These are phyloP conservation scores for Phytophthora podocarpi DNA, from an alignment of 352 stramenopile species.

Conservation along the genomic window DNA sequence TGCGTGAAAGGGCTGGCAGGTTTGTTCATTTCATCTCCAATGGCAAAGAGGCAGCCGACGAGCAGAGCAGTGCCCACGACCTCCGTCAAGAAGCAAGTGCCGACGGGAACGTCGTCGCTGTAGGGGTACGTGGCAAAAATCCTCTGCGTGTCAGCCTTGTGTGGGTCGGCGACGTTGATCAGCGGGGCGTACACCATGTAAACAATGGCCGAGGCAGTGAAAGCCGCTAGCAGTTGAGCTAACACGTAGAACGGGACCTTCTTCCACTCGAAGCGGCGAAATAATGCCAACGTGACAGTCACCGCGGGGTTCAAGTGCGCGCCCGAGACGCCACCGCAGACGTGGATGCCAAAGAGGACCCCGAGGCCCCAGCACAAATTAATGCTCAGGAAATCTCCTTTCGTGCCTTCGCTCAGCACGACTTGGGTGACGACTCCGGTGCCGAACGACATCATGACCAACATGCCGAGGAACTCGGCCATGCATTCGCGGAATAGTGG, in stretches of 20 bases:
- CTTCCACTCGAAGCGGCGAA: conserved; percentile 53
- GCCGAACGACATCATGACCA: conserved; percentile 73
- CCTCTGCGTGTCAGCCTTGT: conserved; percentile 39
- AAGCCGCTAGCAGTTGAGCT: conserved; percentile 47
- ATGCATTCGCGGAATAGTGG: conserved; percentile 57
- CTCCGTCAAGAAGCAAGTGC: conserved; percentile 61
- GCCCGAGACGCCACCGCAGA: conserved; percentile 54
- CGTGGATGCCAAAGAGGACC: conserved; percentile 74
- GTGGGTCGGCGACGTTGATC: conserved; percentile 53
- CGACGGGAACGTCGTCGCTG: conserved; percentile 35
- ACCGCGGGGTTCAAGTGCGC: conserved; percentile 75
- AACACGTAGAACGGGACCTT: conserved; percentile 59
- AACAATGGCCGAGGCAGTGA: conserved; percentile 53
- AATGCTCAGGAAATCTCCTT: conserved; percentile 73
- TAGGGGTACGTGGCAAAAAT: conserved; percentile 65
- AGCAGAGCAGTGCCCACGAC: conserved; percentile 66
- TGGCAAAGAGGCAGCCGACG: conserved; percentile 62
- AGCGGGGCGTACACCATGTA: conserved; percentile 66
- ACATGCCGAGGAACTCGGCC: conserved; percentile 65
- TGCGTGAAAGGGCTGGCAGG: conserved; percentile 49
- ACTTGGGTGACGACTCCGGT: conserved; percentile 69
- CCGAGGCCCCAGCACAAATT: conserved; percentile 76
- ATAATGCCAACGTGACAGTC: conserved; percentile 56
- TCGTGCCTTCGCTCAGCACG: conserved; percentile 49
- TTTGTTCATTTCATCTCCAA: conserved; percentile 61